Conservation (phyloP, 768 basidiomycete genomes). For the Leccinum longicurvipes region DNA sequence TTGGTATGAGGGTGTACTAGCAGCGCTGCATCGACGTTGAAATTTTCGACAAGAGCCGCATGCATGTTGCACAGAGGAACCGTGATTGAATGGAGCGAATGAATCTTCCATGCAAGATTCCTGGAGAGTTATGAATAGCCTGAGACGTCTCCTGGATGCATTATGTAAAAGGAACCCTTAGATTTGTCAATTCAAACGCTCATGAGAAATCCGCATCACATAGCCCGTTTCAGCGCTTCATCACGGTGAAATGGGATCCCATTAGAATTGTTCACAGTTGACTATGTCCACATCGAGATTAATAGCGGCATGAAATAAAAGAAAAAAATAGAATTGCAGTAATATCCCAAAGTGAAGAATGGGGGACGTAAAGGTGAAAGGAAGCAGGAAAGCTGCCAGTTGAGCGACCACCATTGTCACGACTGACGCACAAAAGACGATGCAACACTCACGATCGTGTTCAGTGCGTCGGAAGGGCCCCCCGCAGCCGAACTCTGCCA, state of each 20-base stretch:
- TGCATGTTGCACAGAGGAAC: background rate
- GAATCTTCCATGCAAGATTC: background rate
- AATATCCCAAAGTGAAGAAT: background rate
- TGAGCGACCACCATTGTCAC: background rate
- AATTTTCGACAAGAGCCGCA: background rate
- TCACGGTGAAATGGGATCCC: background rate
- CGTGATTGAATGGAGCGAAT: background rate
- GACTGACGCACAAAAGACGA: background rate
- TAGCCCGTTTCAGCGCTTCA: background rate
- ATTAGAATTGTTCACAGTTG: background rate
- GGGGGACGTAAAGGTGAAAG: no score
- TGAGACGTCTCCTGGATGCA: background rate
- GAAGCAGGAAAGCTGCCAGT: background rate
- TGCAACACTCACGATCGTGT: background rate
- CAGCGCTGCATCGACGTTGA: background rate
- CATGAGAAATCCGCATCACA: background rate
- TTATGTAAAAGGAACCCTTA: background rate
- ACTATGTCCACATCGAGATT: background rate
- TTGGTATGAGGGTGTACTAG: background rate
- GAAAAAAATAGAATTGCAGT: background rate
- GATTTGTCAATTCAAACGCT: background rate
- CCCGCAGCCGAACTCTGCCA: conserved; percentile 65
- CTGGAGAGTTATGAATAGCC: background rate
- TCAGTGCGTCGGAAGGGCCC: conserved; percentile 45
- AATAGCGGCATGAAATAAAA: background rate